Conservation (phyloP, 768 basidiomycete genomes). For the Suillus discolor region DNA sequence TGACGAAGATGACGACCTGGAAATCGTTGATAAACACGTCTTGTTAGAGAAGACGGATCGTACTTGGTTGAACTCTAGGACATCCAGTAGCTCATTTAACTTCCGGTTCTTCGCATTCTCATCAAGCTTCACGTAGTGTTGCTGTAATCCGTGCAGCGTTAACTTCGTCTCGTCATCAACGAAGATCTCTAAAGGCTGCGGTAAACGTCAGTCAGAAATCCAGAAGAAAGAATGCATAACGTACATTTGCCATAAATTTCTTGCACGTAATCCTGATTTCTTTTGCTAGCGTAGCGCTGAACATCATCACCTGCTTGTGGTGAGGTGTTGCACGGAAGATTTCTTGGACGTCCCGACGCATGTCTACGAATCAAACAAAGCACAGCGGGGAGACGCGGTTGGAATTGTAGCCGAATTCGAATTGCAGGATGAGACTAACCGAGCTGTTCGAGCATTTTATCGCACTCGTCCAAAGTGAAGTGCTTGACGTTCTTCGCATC, state of each 20-base stretch:
- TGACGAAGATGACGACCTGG: conserved; percentile 99
- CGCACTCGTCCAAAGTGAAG: conserved; percentile 99
- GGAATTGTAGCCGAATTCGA: conserved; percentile 71
- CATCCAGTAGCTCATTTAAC: conserved; percentile 93
- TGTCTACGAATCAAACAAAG: conserved; percentile 72
- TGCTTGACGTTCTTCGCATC: conserved; percentile 97
- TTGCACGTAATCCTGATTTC: conserved; percentile 98
- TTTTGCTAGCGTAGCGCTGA: conserved; percentile 96
- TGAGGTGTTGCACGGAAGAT: conserved; percentile 99
- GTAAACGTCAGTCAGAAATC: background rate
- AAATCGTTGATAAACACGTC: background rate
- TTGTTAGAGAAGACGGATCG: background rate
- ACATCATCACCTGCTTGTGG: conserved; percentile 99
- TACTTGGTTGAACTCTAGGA: conserved; percentile 98
- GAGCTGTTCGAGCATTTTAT: conserved; percentile 99
- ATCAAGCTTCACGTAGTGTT: conserved; percentile 97
- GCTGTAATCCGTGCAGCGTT: conserved; percentile 96
- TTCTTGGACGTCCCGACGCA: conserved; percentile 99
- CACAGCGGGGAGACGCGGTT: conserved; percentile 52
- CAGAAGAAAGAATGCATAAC: conserved; percentile 32
- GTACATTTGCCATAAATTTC: conserved; percentile 98
- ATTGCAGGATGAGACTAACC: conserved; percentile 81
- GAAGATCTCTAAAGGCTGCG: conserved; percentile 96
- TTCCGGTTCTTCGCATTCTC: conserved; percentile 97
- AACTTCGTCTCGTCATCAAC: conserved; percentile 99